phyloP scores from a whole-genome alignment of 345 rosid species.

The Aegle marmelos region DNA sequence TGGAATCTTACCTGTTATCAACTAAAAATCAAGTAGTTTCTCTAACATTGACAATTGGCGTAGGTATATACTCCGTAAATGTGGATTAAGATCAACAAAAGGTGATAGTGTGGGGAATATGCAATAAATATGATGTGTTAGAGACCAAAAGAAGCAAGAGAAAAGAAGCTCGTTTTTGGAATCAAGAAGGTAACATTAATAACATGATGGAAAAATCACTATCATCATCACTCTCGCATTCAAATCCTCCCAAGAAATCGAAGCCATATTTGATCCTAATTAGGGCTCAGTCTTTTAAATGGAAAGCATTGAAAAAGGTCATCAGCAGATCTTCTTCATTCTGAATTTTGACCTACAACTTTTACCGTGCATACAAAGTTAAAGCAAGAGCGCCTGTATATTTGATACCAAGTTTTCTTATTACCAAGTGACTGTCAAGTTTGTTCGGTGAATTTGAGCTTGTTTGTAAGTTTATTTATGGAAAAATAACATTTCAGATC shows the following conservation, averaged over 20 bases:
- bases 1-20: too few species aligned
- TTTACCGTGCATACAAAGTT: not conserved
- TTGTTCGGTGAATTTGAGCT: too few species aligned
- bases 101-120: constrained; percentile 89
- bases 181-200: constrained; percentile 37
- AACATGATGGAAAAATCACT: constrained; percentile 21
- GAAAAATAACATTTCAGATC: too few species aligned
- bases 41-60: not conserved
- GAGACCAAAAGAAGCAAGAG: constrained; percentile 62
- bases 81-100: constrained; percentile 68
- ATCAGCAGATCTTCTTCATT: constrained; percentile 65
- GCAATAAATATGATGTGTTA: constrained; percentile 71
- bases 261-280: constrained; percentile 36
- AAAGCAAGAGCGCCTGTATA: not conserved
- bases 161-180: constrained; percentile 80
- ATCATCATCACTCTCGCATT: constrained; percentile 8
- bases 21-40: too few species aligned
- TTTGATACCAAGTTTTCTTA: not conserved
- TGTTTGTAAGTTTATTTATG: too few species aligned
- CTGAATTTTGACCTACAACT: constrained; percentile 12
- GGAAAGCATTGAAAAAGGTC: constrained; percentile 58
- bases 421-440: too few species aligned
- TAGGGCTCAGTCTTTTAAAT: constrained; percentile 55
- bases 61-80: constrained; percentile 80
- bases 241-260: not conserved